Evolutionary conservation across 768 basidiomycete genomes (phyloP).

Genomic region (Boletales sp.): DNA sequence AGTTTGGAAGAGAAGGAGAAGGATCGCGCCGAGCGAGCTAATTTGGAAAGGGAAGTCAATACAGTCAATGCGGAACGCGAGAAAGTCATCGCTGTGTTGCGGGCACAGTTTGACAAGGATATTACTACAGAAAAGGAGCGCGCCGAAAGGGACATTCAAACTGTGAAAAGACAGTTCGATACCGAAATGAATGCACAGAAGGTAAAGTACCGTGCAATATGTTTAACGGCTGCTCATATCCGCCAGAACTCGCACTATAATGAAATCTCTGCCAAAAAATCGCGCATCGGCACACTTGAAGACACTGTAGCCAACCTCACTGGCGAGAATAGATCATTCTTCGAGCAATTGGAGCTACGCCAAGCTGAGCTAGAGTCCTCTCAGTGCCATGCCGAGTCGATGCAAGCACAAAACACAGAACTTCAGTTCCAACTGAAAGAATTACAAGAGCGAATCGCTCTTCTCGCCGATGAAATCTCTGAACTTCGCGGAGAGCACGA

Average conservation of each 20-base stretch:
- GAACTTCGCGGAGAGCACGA: conserved; percentile 63
- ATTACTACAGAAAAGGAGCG: conserved; percentile 54
- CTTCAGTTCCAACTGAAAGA: conserved; percentile 85
- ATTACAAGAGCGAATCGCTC: conserved; percentile 61
- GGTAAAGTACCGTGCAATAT: conserved; percentile 38
- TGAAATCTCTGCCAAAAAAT: conserved; percentile 57
- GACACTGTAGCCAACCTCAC: conserved; percentile 63
- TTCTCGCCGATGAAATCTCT: conserved; percentile 68
- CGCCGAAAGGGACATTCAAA: conserved; percentile 69
- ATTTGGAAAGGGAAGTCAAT: conserved; percentile 64
- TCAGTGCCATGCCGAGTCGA: conserved; percentile 66
- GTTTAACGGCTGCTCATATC: conserved; percentile 3
- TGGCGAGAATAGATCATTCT: conserved; percentile 73
- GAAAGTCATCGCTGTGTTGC: conserved; percentile 54
- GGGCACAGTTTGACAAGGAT: conserved; percentile 72
- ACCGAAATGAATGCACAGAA: conserved; percentile 71
- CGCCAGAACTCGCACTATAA: conserved; percentile 62
- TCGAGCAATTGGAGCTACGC: conserved; percentile 81
- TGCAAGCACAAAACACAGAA: conserved; percentile 79
- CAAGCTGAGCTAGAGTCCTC: conserved; percentile 90
- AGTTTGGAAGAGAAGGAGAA: conserved; percentile 47
- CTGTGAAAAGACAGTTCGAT: conserved; percentile 69
- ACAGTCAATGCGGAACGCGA: conserved; percentile 59
- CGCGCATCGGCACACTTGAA: conserved; percentile 69
- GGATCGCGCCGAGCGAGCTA: conserved; percentile 44